Evolutionary conservation across 306 rosid species (phyloP), one percentile per base, ranked within the genome.

Genomic region (Quercus rubra): DNA sequence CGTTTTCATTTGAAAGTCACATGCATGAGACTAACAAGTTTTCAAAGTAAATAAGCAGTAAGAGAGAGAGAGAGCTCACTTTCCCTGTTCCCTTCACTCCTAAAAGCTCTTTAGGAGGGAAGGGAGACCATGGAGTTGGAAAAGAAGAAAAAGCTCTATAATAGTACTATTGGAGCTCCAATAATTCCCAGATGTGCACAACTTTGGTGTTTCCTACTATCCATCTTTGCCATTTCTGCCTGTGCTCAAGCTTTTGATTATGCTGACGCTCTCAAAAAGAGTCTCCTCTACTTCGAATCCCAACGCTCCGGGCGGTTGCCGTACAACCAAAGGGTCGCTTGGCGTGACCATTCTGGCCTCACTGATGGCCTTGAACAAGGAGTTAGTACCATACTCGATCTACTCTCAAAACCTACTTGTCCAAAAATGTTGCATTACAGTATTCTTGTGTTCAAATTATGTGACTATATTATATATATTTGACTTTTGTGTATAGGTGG

Each of bases 311-410:
- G 99, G 28, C 86, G 99, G 58, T 55, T 95, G 6, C 99, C 99
- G 63, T 84, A 95, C 83, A 95, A 91, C 82, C 99, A 95, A 80
- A 88, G 99, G n/a, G 97, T 91, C 77, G 57, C 85, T 19, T 95
- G 99, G 99, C 92, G 99, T 3, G 90, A 87, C 86, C 94, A 95
- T 82, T 95, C 99, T 71, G 99, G 97, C 85, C 99, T 95, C 88
- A 92, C 94, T 71, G 99, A 95, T 78, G 99, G 99, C 27, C 78
- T 95, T 2, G 97, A 92, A 49, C 94, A 95, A 89, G 99, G 94
- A 86, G 97, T 94, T 19, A 76, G 89, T 61, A 49, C 54, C 54
- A 49, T 12, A 13, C 19, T 43, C 46, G 1, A 1, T 38, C 69
- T 33, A 56, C 55, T 70, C 76, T 80, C n/a, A 20, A 31, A 33